Conservation (phyloP, 352 stramenopile species). For the Aphanomyces astaci region DNA sequence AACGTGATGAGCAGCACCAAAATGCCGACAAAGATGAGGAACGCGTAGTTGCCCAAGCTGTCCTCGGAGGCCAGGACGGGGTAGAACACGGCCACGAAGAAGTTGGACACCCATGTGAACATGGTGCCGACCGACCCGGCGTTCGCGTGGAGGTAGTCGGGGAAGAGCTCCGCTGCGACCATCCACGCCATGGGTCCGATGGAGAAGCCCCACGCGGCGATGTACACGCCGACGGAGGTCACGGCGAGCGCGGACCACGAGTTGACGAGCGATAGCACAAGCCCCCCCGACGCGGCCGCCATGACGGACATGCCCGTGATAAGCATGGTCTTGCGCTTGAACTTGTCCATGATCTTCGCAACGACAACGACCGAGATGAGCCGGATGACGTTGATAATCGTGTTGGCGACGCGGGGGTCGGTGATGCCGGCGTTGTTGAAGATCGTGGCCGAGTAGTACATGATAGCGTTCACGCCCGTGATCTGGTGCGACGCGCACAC, state of each 20-base stretch:
- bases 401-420: slow-evolving; percentile 44
- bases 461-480: slow-evolving; percentile 59
- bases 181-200: slow-evolving; percentile 51
- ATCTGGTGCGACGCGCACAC: slow-evolving; percentile 43
- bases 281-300: slow-evolving; percentile 37
- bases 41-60: slow-evolving; percentile 35
- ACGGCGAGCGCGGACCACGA: slow-evolving; percentile 35
- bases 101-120: slow-evolving; percentile 45
- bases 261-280: slow-evolving; percentile 33
- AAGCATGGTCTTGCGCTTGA: slow-evolving; percentile 47
- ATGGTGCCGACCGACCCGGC: slow-evolving; percentile 41
- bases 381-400: slow-evolving; percentile 52
- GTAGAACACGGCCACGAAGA: slow-evolving; percentile 50
- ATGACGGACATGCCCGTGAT: slow-evolving; percentile 41
- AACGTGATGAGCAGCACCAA: slow-evolving; percentile 52
- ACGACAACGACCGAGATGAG: slow-evolving; percentile 40
- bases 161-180: slow-evolving; percentile 49
- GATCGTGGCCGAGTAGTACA: slow-evolving; percentile 58
- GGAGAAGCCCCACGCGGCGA: slow-evolving; percentile 37
- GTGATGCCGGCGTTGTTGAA: slow-evolving; percentile 50
- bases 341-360: slow-evolving; percentile 31
- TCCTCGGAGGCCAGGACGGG: slow-evolving; percentile 36
- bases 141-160: slow-evolving; percentile 38
- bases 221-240: slow-evolving; percentile 40
- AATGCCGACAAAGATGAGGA: slow-evolving; percentile 33